Base-by-base conservation (phyloP, 2,329 filamentous ascomycete genomes). In the Metarhizium robertsii region DNA sequence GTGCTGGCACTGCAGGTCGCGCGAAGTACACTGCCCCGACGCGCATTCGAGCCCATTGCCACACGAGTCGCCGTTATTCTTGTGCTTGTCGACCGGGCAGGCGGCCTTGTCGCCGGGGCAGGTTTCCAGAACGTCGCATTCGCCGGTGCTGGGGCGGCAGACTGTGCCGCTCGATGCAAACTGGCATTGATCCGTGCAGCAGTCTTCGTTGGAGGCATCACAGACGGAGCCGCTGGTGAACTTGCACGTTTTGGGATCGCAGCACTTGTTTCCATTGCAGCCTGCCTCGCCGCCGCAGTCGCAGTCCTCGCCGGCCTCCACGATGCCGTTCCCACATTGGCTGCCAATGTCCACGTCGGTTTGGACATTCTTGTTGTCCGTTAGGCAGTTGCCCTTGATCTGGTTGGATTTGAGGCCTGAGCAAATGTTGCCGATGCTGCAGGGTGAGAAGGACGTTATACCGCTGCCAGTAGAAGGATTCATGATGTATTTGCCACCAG, bases 271-370 rank as follows among this genome's bases (percentile, higher is more conserved):
- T 64, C 78, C 71, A 29, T 77, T 82, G 68, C 94, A 99, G 43
- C 81, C 82, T 14, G 75, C 71, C 14, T 76, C 73, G 54, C 92
- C 92, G 59, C 94, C 94, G 65, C 94, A 99, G 71, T 99, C 94
- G 71, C 94, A 99, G 53, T 99, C 88, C 72, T 99, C 94, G 60
- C 90, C 94, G 18, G 81, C 76, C 72, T 97, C 94, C 52, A 99
- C 94, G 61, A 99, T 97, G 54, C 94, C 94, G 71, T 99, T 99
- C 56, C 94, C 94, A 71, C 94, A 99, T 67, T 92, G 86, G 62
- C 86, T 87, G 54, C 87, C 89, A 0, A 85, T 87, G 62, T 95
- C 89, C 0, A 85, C 87, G 62, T 95, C 89, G 32, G 88, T 94
- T 36, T 82, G 80, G 50, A 99, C 84, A 60, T 88, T 85, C 62